A percentile compares a stretch with the other conserved stretches of the same genome.
phyloP scores from a whole-genome alignment of 139 green algal genomes.

The Closterium sp. region DNA sequence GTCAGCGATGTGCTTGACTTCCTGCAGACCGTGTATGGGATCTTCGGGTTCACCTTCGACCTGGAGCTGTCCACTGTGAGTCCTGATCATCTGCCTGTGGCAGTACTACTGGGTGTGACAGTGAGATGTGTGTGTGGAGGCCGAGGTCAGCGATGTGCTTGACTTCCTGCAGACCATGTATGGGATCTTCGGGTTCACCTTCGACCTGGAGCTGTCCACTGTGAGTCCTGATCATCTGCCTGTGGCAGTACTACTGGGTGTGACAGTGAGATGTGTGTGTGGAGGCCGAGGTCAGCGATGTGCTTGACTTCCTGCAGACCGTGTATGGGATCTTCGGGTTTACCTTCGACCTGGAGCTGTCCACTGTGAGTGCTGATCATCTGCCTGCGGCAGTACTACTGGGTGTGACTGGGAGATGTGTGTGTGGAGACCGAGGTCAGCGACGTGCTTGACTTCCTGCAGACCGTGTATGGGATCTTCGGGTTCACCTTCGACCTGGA shows the following conservation, averaged over 20 bases:
- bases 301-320: conserved; percentile 86
- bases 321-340: conserved; percentile 92
- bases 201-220: too few relatives aligned
- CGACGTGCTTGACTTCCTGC: conserved; percentile 90
- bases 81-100: conserved; percentile 72
- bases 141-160: conserved; percentile 79
- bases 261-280: too few relatives aligned
- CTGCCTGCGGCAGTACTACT: too few relatives aligned
- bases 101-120: conserved; percentile 96
- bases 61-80: conserved; percentile 85
- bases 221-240: too few relatives aligned
- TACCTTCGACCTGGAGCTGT: conserved; percentile 89
- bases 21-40: conserved; percentile 70
- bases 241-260: too few relatives aligned
- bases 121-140: conserved; percentile 39
- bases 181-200: conserved; percentile 89
- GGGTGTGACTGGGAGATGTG: too few relatives aligned
- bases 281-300: conserved; percentile 71
- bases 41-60: conserved; percentile 90
- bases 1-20: too few relatives aligned
- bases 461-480: conserved; percentile 87
- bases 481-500: conserved; percentile 90
- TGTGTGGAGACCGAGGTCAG: too few relatives aligned
- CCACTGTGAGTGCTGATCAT: conserved; percentile 68
- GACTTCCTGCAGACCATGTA: conserved; percentile 83